Base-by-base conservation (phyloP, 2,329 filamentous ascomycete genomes). In the Neonectria neomacrospora region DNA sequence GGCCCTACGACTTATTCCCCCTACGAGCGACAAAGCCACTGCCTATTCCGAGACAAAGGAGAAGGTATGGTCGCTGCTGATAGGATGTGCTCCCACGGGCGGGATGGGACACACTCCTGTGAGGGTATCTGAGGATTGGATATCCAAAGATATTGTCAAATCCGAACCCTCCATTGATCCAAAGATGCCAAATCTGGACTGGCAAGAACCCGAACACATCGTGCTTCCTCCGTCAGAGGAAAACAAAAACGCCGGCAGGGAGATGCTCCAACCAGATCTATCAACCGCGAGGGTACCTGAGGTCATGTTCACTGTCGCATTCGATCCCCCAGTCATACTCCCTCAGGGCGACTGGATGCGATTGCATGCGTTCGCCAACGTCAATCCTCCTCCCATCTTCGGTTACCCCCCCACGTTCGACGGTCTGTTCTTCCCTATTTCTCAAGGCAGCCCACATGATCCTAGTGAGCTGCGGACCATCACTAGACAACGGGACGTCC, bases 271-370 rank as follows among this genome's bases (percentile, higher is more conserved):
- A n/a, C 76, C 80, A 63, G 69, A 79, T 65, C 74, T 78, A 47
- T 75, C 81, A 18, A 80, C 76, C 2, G 80, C 82, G 1, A 88
- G 88, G 65, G 82, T 91, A 5, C 90, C 91, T 4, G 88, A 92
- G 55, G 88, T 92, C 63, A 87, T 90, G 67, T 96, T 96, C 76
- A 86, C 90, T 45, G 91, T 91, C 2, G 87, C 86, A 11, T 89
- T 96, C 55, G 87, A 92, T 59, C 93, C 92, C 2, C 91, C 92
- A 0, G 79, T 96, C 10, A 84, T 90, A 12, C 82, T 96, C 5
- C 90, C 92, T 0, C 85, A 88, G 48, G 82, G 82, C 37, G 83
- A 90, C 18, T 90, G 90, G 72, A 81, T 85, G 61, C 85, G 88
- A 26, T 83, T 94, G 7, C 85, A 90, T 65, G 82, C 86, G 56